Evolutionary conservation across 2,329 filamentous ascomycete species (phyloP), one percentile per base, ranked within the genome.

Genomic region (Penicillium vulpinum): DNA sequence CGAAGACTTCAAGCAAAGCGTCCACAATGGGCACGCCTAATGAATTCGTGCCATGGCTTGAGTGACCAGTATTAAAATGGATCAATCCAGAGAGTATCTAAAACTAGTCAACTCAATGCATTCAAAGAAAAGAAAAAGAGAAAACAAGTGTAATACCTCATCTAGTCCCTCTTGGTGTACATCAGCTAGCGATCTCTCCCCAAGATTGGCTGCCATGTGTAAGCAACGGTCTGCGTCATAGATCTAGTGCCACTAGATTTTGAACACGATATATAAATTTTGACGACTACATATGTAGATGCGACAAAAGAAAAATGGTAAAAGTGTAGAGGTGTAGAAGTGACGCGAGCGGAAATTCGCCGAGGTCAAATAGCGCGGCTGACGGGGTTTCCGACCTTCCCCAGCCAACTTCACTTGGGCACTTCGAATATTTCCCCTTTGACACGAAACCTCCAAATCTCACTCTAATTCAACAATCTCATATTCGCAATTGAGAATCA

Each of bases 131-230:
- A 43, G 16, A 29, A 51, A 31, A 47, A 29, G 11, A n/a, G 22
- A 43, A 15, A 29, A 51, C 28, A 47, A 29, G 11, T 8, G 11
- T 41, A 62, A 43, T 64, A 85, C 83, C 76, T 84, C 77, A 60
- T 81, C 76, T 54, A 84, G 69, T 50, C 73, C 70, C 62, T 80
- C 75, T 63, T 80, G 77, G 57, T 79, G 73, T 52, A 83, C 75
- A 63, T 82, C 80, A 45, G 67, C 73, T 55, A 87, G 72, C 69
- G 86, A 73, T 65, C 74, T 80, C 67, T 77, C 78, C 43, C 85
- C 85, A 61, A 85, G 74, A 54, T 60, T 67, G 44, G 70, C 70
- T 52, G 72, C 70, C 71, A 74, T 68, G 29, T 75, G 76, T 76
- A 54, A 55, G 50, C 44, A 48, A 47, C 77, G 69, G 73, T 78